Percentiles rank a stretch among this genome's conserved stretches.
These are phyloP conservation scores for Kuraishia hungarica DNA, from an alignment of 805 yeast species.

Conservation along the genomic window DNA sequence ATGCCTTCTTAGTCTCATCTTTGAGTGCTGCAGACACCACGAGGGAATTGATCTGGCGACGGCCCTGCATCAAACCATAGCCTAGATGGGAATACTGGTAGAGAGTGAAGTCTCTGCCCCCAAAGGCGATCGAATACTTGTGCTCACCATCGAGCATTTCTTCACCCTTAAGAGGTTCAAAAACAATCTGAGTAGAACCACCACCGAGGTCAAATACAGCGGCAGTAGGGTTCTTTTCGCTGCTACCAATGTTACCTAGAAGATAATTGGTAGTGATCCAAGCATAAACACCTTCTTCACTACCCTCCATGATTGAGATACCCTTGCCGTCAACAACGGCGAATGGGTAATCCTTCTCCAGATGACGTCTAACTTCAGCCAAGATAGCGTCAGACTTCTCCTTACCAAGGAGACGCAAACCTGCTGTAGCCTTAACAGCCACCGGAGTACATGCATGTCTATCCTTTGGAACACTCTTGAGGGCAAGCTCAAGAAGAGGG, in stretches of 20 bases:
- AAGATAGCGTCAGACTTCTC: constrained; percentile 66
- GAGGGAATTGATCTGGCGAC: constrained; percentile 66
- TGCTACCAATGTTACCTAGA: constrained; percentile 86
- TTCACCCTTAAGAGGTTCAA: constrained; percentile 73
- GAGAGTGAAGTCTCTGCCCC: constrained; percentile 68
- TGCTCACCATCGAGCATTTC: constrained; percentile 81
- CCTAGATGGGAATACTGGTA: constrained; percentile 96
- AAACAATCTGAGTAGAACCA: constrained; percentile 97
- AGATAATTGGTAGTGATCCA: constrained; percentile 96
- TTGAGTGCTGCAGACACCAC: constrained; percentile 47
- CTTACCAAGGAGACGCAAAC: constrained; percentile 78
- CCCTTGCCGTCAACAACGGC: constrained; percentile 86
- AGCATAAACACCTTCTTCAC: constrained; percentile 96
- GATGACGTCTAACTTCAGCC: constrained; percentile 64
- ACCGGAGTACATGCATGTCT: constrained; percentile 81
- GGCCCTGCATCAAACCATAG: constrained; percentile 91
- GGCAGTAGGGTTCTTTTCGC: constrained; percentile 74
- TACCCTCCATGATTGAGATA: constrained; percentile 89
- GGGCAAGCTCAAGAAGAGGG: constrained; percentile 67
- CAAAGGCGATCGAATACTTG: constrained; percentile 72
- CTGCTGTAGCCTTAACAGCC: constrained; percentile 98
- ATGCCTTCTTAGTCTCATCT: constrained; percentile 17
- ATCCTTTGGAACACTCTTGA: constrained; percentile 66
- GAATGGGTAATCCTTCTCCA: constrained; percentile 81
- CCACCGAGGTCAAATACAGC: constrained; percentile 98